Evolutionary conservation across 495 filamentous ascomycete species (phyloP).

Genomic region (Letharia lupina): DNA sequence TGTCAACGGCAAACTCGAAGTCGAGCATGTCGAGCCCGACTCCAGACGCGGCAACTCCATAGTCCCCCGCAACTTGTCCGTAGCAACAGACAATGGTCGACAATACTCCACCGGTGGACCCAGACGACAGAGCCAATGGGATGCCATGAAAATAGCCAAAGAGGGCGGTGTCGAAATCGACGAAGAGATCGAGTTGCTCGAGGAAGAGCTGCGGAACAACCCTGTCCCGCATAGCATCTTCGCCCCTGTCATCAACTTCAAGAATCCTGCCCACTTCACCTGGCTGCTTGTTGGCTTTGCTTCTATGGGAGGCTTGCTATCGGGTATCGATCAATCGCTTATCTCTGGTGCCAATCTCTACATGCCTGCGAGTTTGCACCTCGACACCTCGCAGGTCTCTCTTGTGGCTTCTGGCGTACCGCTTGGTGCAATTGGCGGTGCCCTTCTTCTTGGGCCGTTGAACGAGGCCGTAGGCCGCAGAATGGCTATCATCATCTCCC

Average conservation of each 20-base stretch:
- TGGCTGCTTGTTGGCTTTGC: constrained; percentile 55
- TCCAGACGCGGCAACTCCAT: constrained; percentile 5
- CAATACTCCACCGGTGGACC: constrained; percentile 20
- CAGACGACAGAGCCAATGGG: constrained; percentile 19
- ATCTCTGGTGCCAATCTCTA: constrained; percentile 54
- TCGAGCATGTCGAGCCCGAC: constrained; percentile 18
- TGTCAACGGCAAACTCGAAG: constrained; percentile 17
- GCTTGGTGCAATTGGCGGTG: constrained; percentile 52
- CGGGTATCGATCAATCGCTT: constrained; percentile 53
- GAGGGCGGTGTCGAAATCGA: constrained; percentile 21
- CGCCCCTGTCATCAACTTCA: constrained; percentile 20
- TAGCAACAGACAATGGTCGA: constrained; percentile 17
- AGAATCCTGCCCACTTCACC: constrained; percentile 37
- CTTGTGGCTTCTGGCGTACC: constrained; percentile 53
- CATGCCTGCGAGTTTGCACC: constrained; percentile 40
- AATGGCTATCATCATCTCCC: constrained; percentile 51
- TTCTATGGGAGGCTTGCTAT: constrained; percentile 53
- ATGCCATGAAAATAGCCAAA: constrained; percentile 21
- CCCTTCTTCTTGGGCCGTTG: constrained; percentile 46
- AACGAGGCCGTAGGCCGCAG: constrained; percentile 52
- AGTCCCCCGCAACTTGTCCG: constrained; percentile 12
- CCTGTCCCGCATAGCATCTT: constrained; percentile 16
- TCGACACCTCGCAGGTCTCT: constrained; percentile 40
- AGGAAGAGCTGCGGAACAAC: constrained; percentile 16
- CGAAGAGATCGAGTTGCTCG: constrained; percentile 20